A percentile compares a stretch with the other conserved stretches of the same genome.
Evolutionary conservation across 192 early-diverging fungal genomes (phyloP).

Genomic region (Coemansia sp.): DNA sequence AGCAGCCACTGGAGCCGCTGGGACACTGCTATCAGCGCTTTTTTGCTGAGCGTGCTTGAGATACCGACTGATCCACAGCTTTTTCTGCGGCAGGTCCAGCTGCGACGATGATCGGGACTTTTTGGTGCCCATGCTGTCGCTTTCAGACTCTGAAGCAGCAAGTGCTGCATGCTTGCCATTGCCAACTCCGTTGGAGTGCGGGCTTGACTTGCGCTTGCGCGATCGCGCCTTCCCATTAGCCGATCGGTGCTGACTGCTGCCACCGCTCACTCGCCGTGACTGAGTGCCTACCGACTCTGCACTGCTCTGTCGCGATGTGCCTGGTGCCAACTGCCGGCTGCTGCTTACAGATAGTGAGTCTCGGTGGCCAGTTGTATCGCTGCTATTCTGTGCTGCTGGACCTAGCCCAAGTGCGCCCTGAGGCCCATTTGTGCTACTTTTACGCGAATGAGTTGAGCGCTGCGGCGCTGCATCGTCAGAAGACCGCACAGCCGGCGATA

Average conservation of each 20-base stretch:
- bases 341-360: slow-evolving; percentile 5
- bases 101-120: slow-evolving; percentile 16
- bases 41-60: slow-evolving; percentile 15
- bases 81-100: slow-evolving; percentile 38
- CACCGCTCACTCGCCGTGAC: background rate
- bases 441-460: slow-evolving; percentile 19
- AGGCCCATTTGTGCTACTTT: slow-evolving; percentile 7
- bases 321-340: background rate
- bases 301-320: slow-evolving; percentile 17
- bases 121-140: slow-evolving; percentile 14
- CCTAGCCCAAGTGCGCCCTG: background rate
- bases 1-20: background rate
- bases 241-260: background rate
- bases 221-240: slow-evolving; percentile 8
- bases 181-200: background rate
- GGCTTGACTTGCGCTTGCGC: slow-evolving; percentile 34
- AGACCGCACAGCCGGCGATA: slow-evolving; percentile 11
- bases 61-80: slow-evolving; percentile 52
- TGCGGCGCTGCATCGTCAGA: slow-evolving; percentile 7
- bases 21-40: background rate
- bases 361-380: background rate
- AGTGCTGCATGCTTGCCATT: background rate
- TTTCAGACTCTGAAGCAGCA: slow-evolving; percentile 1
- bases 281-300: slow-evolving; percentile 1
- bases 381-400: too few species aligned